Evolutionary conservation across 2,329 filamentous ascomycete species (phyloP).

Genomic region (Cercospora beticola): DNA sequence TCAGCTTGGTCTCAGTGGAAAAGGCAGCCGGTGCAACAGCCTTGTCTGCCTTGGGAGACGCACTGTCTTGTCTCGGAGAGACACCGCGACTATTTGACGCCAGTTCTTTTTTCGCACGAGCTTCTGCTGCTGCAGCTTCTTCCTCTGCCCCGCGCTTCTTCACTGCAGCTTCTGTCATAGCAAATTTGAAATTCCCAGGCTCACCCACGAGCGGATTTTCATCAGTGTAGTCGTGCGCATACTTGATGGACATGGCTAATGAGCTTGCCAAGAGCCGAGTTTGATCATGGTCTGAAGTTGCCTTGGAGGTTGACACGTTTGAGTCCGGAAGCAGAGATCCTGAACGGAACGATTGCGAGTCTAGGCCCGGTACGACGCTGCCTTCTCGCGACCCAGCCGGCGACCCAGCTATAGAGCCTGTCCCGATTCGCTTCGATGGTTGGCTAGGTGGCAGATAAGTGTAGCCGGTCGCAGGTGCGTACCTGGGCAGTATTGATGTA

Average conservation of each 20-base stretch:
- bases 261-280: conserved; percentile 43
- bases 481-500: conserved; percentile 55
- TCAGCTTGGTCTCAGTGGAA: conserved; percentile 23
- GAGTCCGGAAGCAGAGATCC: conserved; percentile 31
- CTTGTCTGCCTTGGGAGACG: conserved; percentile 10
- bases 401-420: conserved; percentile 37
- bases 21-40: conserved; percentile 22
- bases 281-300: conserved; percentile 23
- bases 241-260: conserved; percentile 42
- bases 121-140: conserved; percentile 33
- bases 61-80: conserved; percentile 12
- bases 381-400: conserved; percentile 47
- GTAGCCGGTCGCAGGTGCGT: conserved; percentile 60
- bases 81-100: conserved; percentile 15
- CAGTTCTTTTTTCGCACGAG: conserved; percentile 24
- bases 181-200: conserved; percentile 61
- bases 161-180: conserved; percentile 45
- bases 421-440: conserved; percentile 41
- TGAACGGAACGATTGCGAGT: conserved; percentile 33
- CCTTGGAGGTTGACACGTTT: conserved; percentile 22
- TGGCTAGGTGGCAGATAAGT: conserved; percentile 50
- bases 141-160: conserved; percentile 44
- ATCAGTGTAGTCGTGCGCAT: conserved; percentile 63
- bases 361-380: conserved; percentile 38
- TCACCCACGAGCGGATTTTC: conserved; percentile 63